Evolutionary conservation across 306 rosid species (phyloP), one percentile per base, ranked within the genome.

Genomic region (Rosa multiflora): DNA sequence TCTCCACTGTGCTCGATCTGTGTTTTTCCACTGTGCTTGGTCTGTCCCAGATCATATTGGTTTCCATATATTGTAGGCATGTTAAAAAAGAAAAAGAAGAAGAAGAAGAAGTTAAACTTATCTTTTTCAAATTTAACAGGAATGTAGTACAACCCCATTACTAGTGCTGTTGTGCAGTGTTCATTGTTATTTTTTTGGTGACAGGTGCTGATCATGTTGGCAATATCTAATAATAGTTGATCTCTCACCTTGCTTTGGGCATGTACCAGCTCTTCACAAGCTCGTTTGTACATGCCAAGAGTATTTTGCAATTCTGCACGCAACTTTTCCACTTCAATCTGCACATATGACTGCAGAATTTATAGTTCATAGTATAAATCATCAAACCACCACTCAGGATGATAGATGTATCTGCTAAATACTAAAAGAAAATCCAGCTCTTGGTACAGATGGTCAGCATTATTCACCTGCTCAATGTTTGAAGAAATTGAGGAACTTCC

Each of bases 241-340:
- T 46, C 72, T 82, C 89, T 85, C 78, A 95, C 99, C 97, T 90
- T 86, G 77, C 63, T 88, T 81, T 92, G 94, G 80, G 90, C 86
- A 74, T 78, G 91, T 71, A 78, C 97, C 85, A 95, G 85, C 59
- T 91, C 98, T 88, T 83, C 90, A 82, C 99, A 91, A 48, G 88
- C 90, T 47, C 82, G 86, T 87, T 81, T 88, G 75, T 95, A 91
- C 99, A 92, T 81, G 82, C 88, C 77, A 82, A 90, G 75, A 10
- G 97, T 90, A 85, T 80, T 88, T 79, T 85, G 97, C 81, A 95
- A 84, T 85, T 95, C 98, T 81, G 77, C 83, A 79, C 89, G 94
- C 83, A 95, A 82, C 58, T 73, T 81, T 72, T 87, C 92, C 46
- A 81, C 85, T 89, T 95, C 90, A 42, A 72, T 85, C 82, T 84